Conservation (phyloP, 2,329 filamentous ascomycete genomes). For the Neonectria punicea region DNA sequence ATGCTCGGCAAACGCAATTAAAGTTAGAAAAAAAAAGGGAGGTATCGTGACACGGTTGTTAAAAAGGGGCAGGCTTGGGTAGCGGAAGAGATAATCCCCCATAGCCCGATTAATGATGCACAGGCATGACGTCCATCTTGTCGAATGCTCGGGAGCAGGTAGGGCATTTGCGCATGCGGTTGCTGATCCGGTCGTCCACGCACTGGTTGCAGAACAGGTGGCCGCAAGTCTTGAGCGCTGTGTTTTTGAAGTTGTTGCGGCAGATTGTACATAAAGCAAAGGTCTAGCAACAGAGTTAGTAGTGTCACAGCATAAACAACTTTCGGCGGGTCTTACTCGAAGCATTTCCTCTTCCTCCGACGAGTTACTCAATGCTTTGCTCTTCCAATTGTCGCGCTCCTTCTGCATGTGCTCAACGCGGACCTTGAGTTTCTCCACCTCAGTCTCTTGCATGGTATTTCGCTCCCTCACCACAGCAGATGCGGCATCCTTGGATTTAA, state of each 20-base stretch:
- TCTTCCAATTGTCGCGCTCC: slow-evolving; percentile 86
- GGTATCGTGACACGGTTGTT: slow-evolving; percentile 36
- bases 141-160: slow-evolving; percentile 94
- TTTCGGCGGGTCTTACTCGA: slow-evolving; percentile 69
- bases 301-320: not conserved
- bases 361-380: slow-evolving; percentile 82
- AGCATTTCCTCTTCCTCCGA: slow-evolving; percentile 87
- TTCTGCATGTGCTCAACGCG: slow-evolving; percentile 83
- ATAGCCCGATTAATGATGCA: slow-evolving; percentile 57
- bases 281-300: slow-evolving; percentile 46
- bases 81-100: slow-evolving; percentile 2
- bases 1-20: slow-evolving; percentile 41
- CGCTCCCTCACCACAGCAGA: slow-evolving; percentile 63
- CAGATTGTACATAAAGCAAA: slow-evolving; percentile 85
- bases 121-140: slow-evolving; percentile 85
- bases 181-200: slow-evolving; percentile 87
- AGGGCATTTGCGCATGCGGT: slow-evolving; percentile 93
- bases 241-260: slow-evolving; percentile 93
- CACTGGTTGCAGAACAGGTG: slow-evolving; percentile 94
- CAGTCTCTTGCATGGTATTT: slow-evolving; percentile 72
- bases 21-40: slow-evolving; percentile 33
- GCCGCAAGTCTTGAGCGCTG: slow-evolving; percentile 90
- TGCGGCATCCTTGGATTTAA: slow-evolving; percentile 79
- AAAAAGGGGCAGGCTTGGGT: slow-evolving; percentile 23
- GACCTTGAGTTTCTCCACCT: slow-evolving; percentile 82